Conservation (phyloP, 2,329 filamentous ascomycete species). For the Neonectria hederae region DNA sequence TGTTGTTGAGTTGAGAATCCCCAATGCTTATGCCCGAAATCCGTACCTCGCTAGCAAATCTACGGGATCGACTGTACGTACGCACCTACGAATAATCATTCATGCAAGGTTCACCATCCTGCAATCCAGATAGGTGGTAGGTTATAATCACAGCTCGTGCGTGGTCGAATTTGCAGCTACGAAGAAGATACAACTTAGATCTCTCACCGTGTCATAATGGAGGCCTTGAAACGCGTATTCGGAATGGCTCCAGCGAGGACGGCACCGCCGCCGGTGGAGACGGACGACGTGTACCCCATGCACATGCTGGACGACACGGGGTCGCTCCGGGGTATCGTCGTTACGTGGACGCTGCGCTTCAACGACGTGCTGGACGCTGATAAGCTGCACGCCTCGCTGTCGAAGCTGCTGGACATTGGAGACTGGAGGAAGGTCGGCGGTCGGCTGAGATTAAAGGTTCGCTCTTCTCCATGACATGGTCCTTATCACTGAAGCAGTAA, state of each 20-base stretch:
- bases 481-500: not conserved
- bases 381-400: constrained; percentile 49
- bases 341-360: constrained; percentile 29
- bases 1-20: no score
- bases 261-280: not conserved
- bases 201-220: not conserved
- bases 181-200: not conserved
- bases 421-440: constrained; percentile 60
- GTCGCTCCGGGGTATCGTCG: constrained; percentile 35
- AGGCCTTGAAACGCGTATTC: not conserved
- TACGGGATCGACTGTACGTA: no score
- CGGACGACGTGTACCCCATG: constrained; percentile 44
- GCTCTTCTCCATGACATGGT: not conserved
- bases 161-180: not conserved
- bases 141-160: not conserved
- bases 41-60: no score
- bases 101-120: not conserved
- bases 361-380: constrained; percentile 48
- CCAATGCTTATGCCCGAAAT: no score
- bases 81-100: no score
- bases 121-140: not conserved
- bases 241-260: not conserved
- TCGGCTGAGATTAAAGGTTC: constrained; percentile 43
- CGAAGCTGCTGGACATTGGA: constrained; percentile 51
- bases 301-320: constrained; percentile 44